These are phyloP conservation scores for Agrocybe praecox DNA, from an alignment of 768 basidiomycete species.

Conservation along the genomic window DNA sequence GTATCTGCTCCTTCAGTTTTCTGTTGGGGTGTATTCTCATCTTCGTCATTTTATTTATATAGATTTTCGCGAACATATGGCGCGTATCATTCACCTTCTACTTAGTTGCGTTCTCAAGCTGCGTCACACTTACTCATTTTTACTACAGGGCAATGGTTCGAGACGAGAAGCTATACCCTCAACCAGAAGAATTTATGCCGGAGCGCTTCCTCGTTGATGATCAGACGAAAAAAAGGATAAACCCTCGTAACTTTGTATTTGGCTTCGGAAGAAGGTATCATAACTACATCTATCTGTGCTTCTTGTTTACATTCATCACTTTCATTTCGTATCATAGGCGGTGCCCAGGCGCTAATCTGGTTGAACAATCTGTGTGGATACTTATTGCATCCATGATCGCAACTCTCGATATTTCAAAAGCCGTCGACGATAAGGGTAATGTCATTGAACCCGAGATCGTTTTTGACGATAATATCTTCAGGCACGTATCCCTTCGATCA, in stretches of 20 bases:
- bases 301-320: constrained; percentile 23
- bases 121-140: neutral
- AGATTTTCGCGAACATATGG: neutral
- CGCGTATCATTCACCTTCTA: neutral
- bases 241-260: neutral
- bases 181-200: constrained; percentile 33
- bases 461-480: neutral
- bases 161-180: constrained; percentile 32
- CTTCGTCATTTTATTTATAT: neutral
- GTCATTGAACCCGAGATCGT: neutral
- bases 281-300: neutral
- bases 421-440: neutral
- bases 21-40: neutral
- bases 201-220: constrained; percentile 25
- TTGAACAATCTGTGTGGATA: constrained; percentile 23
- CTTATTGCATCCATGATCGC: constrained; percentile 13
- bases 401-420: neutral
- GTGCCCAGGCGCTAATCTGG: constrained; percentile 25
- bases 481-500: neutral
- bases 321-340: constrained; percentile 6
- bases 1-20: neutral
- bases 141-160: constrained; percentile 19
- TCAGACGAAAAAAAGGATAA: constrained; percentile 13
- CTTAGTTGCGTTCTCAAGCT: neutral
- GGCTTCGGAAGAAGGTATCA: constrained; percentile 8